Conservation (phyloP, 2,329 filamentous ascomycete genomes). For the Talaromyces sp. region DNA sequence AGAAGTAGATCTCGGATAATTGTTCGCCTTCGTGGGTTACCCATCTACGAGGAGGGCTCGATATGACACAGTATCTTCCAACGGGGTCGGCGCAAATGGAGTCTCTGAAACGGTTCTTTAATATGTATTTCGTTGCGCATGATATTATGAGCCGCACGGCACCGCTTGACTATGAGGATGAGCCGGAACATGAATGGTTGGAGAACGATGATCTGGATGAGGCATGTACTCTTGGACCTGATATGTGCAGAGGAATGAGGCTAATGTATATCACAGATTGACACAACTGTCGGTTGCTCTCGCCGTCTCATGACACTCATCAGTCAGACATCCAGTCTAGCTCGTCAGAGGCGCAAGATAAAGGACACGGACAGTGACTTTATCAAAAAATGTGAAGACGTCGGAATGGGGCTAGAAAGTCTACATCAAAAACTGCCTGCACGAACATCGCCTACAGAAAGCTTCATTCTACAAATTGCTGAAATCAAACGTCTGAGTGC, state of each 20-base stretch:
- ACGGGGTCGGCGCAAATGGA: conserved; percentile 19
- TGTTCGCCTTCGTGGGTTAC: conserved; percentile 33
- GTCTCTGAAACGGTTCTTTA: conserved; percentile 19
- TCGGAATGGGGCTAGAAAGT: conserved; percentile 15
- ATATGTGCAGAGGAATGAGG: not conserved
- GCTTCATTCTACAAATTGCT: conserved; percentile 25
- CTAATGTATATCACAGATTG: conserved; percentile 24
- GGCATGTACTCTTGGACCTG: conserved; percentile 16
- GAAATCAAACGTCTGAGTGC: conserved; percentile 30
- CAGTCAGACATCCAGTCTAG: conserved; percentile 23
- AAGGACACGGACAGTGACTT: conserved; percentile 7
- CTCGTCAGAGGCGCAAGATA: conserved; percentile 17
- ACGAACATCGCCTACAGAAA: conserved; percentile 20
- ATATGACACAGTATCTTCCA: conserved; percentile 24
- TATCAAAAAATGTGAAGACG: conserved; percentile 14
- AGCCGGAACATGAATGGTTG: conserved; percentile 21
- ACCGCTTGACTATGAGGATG: conserved; percentile 8
- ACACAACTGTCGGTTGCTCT: conserved; percentile 33
- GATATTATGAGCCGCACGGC: conserved; percentile 32
- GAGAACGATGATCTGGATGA: conserved; percentile 26
- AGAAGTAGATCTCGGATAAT: conserved; percentile 29
- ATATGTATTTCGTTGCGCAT: conserved; percentile 34
- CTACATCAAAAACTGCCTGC: conserved; percentile 21
- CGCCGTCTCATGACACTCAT: conserved; percentile 30
- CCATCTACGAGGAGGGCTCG: conserved; percentile 30